Evolutionary conservation across 78 protist species (phyloP), one percentile per base, ranked within the genome.

Genomic region (Dictyostelium capitatum): DNA sequence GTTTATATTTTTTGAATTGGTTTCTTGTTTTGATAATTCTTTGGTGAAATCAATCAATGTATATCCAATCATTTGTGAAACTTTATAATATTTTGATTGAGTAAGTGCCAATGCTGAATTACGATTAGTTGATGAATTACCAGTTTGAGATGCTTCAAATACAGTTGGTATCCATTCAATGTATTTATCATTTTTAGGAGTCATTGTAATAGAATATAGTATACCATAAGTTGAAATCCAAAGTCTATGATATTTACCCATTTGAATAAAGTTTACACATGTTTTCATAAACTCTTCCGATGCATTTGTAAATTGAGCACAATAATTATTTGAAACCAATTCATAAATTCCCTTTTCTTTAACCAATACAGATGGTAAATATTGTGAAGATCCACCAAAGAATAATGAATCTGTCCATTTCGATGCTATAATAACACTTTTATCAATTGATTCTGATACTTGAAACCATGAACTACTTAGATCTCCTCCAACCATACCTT

Each of bases 401-500:
- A 87, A 87, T 14, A 87, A 64, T 14, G 83, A 77, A 25, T 87
- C 79, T 47, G 84, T 87, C 92, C 92, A 87, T 50, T 87, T 87
- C 0, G 79, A 6, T 47, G 82, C 25, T 15, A 73, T 12, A 14
- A 84, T 54, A 14, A 32, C n/a, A 30, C 51, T 73, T 57, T 46
- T 77, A 23, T 84, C 91, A 4, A 74, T 14, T 12, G 51, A 43
- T 7, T 70, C 83, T 4, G 91, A 37, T 12, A 84, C 20, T 43
- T 84, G 91, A 14, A 84, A 53, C 91, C 91, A 84, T 20, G 74
- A 41, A 25, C 78, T 57, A 0, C 57, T 48, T 11, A 46, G 10
- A 43, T 84, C 91, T 17, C 91, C 91, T 10, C 91, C 91, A 53
- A 84, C 47, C 23, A 48, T 75, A 46, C 50, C 50, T 23, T 48